Evolutionary conservation across 73 alveolate genomes (phyloP).

Genomic region (Blepharisma stoltei): DNA sequence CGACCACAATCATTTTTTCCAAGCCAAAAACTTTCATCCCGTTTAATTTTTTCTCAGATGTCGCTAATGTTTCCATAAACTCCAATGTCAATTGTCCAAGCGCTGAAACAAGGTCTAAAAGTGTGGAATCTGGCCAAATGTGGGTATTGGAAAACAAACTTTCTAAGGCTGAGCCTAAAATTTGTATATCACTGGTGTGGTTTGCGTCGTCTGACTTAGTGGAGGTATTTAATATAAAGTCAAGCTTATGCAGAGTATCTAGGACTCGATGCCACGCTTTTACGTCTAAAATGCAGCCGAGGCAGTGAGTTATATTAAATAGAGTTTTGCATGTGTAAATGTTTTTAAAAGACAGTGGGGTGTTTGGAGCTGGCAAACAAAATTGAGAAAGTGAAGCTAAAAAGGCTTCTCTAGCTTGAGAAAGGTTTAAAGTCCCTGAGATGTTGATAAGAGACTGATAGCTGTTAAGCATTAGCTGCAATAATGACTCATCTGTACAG

Average conservation of each 20-base stretch:
- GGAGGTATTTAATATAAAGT: slow-evolving; percentile 38
- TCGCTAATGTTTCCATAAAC: slow-evolving; percentile 48
- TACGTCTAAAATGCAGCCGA: slow-evolving; percentile 73
- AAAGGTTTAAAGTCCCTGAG: neutral
- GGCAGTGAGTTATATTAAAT: slow-evolving; percentile 82
- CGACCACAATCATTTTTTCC: slow-evolving; percentile 1
- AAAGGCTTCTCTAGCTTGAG: slow-evolving; percentile 18
- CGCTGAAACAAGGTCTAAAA: slow-evolving; percentile 58
- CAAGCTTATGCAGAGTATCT: slow-evolving; percentile 67
- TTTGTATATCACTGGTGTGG: slow-evolving; percentile 50
- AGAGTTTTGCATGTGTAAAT: slow-evolving; percentile 72
- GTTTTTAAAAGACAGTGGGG: slow-evolving; percentile 62
- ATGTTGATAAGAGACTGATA: slow-evolving; percentile 6
- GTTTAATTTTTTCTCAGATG: slow-evolving; percentile 43
- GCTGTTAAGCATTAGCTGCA: neutral
- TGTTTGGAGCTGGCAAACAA: slow-evolving; percentile 19
- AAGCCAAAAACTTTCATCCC: slow-evolving; percentile 28
- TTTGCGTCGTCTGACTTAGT: slow-evolving; percentile 7
- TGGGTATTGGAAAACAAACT: slow-evolving; percentile 67
- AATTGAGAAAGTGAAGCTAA: slow-evolving; percentile 16
- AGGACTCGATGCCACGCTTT: slow-evolving; percentile 79
- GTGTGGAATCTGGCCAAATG: slow-evolving; percentile 54
- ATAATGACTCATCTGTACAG: slow-evolving; percentile 7
- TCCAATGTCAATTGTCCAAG: slow-evolving; percentile 60
- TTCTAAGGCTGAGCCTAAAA: slow-evolving; percentile 63